These are phyloP conservation scores for Pleomassaria siparia DNA, from an alignment of 2,329 filamentous ascomycete genomes.

Conservation along the genomic window DNA sequence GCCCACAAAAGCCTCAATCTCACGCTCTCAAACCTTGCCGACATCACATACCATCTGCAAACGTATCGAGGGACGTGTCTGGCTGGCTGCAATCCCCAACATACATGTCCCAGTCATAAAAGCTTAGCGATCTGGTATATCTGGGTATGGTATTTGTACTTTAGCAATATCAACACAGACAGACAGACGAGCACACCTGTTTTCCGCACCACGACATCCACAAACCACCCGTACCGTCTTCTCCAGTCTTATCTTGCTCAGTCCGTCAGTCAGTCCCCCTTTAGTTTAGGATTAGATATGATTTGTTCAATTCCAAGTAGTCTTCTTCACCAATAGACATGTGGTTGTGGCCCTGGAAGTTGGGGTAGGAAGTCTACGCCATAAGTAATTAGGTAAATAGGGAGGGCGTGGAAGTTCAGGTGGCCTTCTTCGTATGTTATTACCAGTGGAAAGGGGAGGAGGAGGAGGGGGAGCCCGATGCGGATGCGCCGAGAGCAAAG, in stretches of 20 bases:
- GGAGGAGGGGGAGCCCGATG: slow-evolving; percentile 9
- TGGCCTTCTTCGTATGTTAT: slow-evolving; percentile 12
- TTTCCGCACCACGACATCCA: slow-evolving; percentile 10
- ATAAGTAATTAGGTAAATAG: slow-evolving; percentile 14
- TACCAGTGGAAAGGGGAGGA: too few species aligned
- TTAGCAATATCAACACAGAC: slow-evolving; percentile 12
- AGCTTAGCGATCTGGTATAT: too few species aligned
- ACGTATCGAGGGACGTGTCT: slow-evolving; percentile 15
- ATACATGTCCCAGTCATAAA: slow-evolving; percentile 17
- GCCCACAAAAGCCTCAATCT: slow-evolving; percentile 15
- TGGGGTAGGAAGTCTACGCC: slow-evolving; percentile 12
- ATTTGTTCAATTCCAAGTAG: slow-evolving; percentile 6
- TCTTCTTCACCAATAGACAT: slow-evolving; percentile 17
- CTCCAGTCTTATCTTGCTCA: slow-evolving; percentile 5
- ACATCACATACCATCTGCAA: slow-evolving; percentile 12
- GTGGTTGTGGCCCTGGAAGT: slow-evolving; percentile 15
- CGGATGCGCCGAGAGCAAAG: slow-evolving; percentile 9
- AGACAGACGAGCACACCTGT: slow-evolving; percentile 11
- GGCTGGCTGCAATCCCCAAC: slow-evolving; percentile 14
- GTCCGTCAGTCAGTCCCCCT: too few species aligned
- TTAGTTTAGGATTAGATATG: slow-evolving; percentile 12
- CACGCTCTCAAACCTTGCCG: slow-evolving; percentile 11
- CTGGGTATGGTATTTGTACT: slow-evolving; percentile 11
- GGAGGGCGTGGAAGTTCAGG: slow-evolving; percentile 12
- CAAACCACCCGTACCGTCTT: slow-evolving; percentile 12